Base-by-base conservation (phyloP, 2,329 filamentous ascomycete genomes). In the Myriosclerotinia duriaeana region DNA sequence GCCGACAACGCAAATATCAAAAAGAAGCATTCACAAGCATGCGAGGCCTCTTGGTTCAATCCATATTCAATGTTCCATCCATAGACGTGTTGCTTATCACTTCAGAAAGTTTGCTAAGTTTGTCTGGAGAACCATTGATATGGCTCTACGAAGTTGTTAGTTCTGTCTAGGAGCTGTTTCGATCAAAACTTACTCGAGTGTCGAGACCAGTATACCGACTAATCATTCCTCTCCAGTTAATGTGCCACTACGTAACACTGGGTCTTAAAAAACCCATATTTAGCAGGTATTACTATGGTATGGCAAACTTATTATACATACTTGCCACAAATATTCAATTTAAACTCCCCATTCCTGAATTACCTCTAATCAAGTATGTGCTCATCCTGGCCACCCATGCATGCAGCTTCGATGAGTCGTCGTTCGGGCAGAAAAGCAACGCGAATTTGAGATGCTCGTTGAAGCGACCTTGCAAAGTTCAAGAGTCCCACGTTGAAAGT, bases 271-370 rank as follows among this genome's bases (percentile, higher is more conserved):
- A 9, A 54, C 17, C 20, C 8, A 55, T 38, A 55, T 5, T 55
- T 55, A 55, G 36, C 34, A 22, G 34, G 20, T 22, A 55, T 38
- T 40, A 1, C n/a, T 15, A 55, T 40, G 14, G 20, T n/a, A 40
- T 38, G 20, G 20, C 14, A 14, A 46, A 15, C 7, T 55, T 40
- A 9, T 55, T 1, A 46, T 7, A 55, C 8, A 38, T 15, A 22
- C 53, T 36, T 55, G 34, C 53, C 20, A 38, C 20, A 54, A 54
- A 55, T 12, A 55, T 8, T 55, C 53, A 55, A 26, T 38, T 54
- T 5, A 54, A 9, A 22, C 11, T 5, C 34, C n/a, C 20, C 20
- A 38, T 38, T 22, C 9, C 30, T 8, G 5, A 38, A 38, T 22
- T 5, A 34, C 38, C 9, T 38, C 22, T 22, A 5, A 54, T 14